Conservation (phyloP, 805 yeast genomes). For the Kurtzmaniella fragi region DNA sequence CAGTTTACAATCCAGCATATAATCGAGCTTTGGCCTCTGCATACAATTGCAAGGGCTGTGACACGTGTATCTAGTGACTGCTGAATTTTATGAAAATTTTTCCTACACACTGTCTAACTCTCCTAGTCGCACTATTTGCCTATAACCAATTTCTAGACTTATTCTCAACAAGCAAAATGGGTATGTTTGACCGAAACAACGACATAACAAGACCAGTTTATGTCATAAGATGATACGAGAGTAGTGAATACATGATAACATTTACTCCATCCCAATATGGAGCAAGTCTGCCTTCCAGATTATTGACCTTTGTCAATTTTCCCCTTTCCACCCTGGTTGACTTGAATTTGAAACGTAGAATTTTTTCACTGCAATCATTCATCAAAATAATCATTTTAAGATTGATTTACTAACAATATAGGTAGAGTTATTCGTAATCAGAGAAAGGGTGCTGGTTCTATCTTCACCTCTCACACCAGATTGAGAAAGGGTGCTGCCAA, state of each 20-base stretch:
- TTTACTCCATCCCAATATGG: no score
- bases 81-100: conserved; percentile 3
- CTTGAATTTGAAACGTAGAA: not conserved
- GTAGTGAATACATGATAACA: no score
- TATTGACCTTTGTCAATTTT: no score
- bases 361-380: not conserved
- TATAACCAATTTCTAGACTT: not conserved
- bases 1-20: no score
- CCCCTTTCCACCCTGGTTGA: no score
- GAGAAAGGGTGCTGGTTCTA: conserved; percentile 99
- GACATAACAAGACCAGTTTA: not conserved
- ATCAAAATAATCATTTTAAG: not conserved
- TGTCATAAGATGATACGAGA: no score
- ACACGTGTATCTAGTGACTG: not conserved
- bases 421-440: conserved; percentile 99
- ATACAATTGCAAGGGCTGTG: no score
- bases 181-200: conserved; percentile 1
- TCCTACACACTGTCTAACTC: not conserved
- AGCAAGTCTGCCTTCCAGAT: no score
- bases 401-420: conserved; percentile 20
- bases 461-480: conserved; percentile 99
- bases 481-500: conserved; percentile 99
- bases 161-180: conserved; percentile 5
- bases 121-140: not conserved
- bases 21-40: no score